Percentiles rank a stretch among this genome's conserved stretches.
These are phyloP conservation scores for Otatea glauca DNA, from an alignment of 176 grass and related monocot genomes.

Conservation along the genomic window DNA sequence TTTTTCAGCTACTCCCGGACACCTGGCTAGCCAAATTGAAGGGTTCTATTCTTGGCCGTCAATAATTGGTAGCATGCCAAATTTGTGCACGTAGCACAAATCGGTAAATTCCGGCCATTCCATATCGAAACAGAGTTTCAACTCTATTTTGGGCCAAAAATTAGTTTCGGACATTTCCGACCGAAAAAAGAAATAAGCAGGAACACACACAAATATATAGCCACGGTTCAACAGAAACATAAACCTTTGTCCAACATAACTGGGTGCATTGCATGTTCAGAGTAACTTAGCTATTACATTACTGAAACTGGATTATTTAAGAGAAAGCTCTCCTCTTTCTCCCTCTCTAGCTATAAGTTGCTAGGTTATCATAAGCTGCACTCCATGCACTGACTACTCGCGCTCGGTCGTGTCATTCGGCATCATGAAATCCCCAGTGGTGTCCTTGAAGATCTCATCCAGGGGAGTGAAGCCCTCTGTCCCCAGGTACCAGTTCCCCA, in stretches of 20 bases:
- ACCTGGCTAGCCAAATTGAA: too few relatives aligned
- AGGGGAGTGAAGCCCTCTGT: background rate
- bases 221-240: background rate
- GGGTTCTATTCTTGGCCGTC: background rate
- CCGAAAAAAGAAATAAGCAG: background rate
- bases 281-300: background rate
- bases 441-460: background rate
- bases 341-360: background rate
- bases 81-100: background rate
- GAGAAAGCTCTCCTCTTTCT: background rate
- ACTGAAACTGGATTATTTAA: background rate
- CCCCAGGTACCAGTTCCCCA: background rate
- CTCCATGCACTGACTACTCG: background rate
- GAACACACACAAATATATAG: background rate
- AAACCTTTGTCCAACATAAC: background rate
- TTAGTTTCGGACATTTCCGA: background rate
- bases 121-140: background rate
- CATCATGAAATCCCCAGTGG: background rate
- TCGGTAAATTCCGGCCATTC: background rate
- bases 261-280: background rate
- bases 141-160: background rate
- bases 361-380: background rate
- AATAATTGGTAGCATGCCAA: background rate
- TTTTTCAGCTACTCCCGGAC: too few relatives aligned
- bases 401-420: background rate